Base-by-base conservation (phyloP, 2,329 filamentous ascomycete genomes). In the Aspergillus bombycis region DNA sequence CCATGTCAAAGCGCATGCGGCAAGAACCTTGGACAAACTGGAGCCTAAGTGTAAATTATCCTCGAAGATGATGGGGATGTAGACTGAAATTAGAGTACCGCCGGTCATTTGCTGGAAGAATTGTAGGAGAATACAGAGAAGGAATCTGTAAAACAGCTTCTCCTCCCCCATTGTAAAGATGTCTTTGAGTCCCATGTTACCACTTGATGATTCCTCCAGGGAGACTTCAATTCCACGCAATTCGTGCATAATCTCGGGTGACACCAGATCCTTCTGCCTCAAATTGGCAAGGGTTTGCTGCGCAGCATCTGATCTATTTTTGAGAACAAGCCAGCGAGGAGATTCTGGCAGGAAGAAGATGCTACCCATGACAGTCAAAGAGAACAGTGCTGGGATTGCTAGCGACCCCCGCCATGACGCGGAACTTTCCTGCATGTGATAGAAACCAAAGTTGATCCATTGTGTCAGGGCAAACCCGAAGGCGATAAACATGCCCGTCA, bases 91-190 rank as follows among this genome's bases (percentile, higher is more conserved):
- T 5, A 73, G 61, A 46, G 73, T 76, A 46, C 73, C 69, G 6
- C 74, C 73, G 21, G 63, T 67, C 61, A 77, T 72, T 57, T 83
- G 74, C 52, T 76, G 78, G 70, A 82, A 85, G 71, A 83, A 78
- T 62, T 84, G 81, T 69, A 82, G 81, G 65, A 81, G 75, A 61
- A 83, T 80, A 53, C 79, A 82, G 21, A 85, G 77, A 10, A 79
- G 62, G 8, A 80, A 79, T 36, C 83, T 80, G 71, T 84, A 81
- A 56, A 84, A 77, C 67, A 83, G 78, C 28, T 81, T 77, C 62
- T 84, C 77, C 60, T 81, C 78, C 60, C 77, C 79, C 78, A 82
- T 83, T 64, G 80, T 85, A 75, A 86, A 86, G 36, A 85, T 78
- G 60, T 85, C 84, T 3, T 73, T 68, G 71, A 86, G 53, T 9